Conservation (phyloP, 2,329 filamentous ascomycete species). For the Phoma sp. region DNA sequence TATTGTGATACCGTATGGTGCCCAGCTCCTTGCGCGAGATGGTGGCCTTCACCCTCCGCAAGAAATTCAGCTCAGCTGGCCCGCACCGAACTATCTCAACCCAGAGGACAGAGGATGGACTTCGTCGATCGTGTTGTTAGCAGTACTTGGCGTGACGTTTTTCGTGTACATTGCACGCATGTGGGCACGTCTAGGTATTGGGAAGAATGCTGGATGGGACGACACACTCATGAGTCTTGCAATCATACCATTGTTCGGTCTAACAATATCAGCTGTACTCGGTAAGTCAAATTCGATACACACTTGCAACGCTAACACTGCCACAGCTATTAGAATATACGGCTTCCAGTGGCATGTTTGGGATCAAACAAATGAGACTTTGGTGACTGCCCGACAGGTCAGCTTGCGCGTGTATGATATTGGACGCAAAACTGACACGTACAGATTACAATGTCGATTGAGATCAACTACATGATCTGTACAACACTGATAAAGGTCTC, state of each 20-base stretch:
- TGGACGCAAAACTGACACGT: constrained; percentile 8
- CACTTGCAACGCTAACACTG: constrained; percentile 12
- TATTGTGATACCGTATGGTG: not conserved
- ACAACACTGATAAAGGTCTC: constrained; percentile 43
- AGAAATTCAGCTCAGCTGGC: constrained; percentile 54
- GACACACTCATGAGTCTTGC: constrained; percentile 55
- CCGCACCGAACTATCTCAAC: constrained; percentile 55
- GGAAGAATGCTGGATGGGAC: constrained; percentile 56
- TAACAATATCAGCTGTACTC: constrained; percentile 36
- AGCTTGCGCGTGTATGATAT: not conserved
- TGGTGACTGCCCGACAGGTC: constrained; percentile 35
- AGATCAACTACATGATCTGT: constrained; percentile 38
- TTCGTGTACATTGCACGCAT: constrained; percentile 53
- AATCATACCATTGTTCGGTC: constrained; percentile 48
- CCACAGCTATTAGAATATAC: constrained; percentile 34
- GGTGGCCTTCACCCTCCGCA: constrained; percentile 48
- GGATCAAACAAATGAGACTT: constrained; percentile 37
- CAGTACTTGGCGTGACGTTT: constrained; percentile 50
- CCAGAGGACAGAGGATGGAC: constrained; percentile 54
- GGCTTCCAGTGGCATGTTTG: constrained; percentile 44
- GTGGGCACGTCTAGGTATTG: constrained; percentile 55
- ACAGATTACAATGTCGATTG: constrained; percentile 40
- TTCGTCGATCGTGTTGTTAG: constrained; percentile 51
- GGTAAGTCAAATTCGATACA: constrained; percentile 22
- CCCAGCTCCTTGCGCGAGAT: constrained; percentile 29